These are phyloP conservation scores for Orbilia javanica DNA, from an alignment of 2,329 filamentous ascomycete species.

Conservation along the genomic window DNA sequence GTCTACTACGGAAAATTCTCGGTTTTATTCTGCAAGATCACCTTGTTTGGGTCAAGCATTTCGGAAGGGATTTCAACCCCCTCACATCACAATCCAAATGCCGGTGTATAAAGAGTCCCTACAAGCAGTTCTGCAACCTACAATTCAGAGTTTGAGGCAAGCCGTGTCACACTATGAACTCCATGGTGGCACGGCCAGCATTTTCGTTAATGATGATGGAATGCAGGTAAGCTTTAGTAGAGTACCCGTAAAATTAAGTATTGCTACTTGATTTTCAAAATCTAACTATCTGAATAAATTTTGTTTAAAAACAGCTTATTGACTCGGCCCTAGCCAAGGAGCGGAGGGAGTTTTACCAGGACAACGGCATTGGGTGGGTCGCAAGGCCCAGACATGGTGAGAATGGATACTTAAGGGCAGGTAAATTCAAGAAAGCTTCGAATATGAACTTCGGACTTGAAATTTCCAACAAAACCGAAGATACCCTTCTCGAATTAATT, in stretches of 20 bases:
- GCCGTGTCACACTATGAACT: conserved; percentile 73
- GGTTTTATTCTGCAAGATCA: conserved; percentile 22
- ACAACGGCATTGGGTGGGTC: conserved; percentile 25
- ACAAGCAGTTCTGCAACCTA: conserved; percentile 70
- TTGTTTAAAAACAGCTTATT: neutral
- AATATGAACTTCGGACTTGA: conserved; percentile 81
- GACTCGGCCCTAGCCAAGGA: conserved; percentile 62
- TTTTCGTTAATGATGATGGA: conserved; percentile 77
- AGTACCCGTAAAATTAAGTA: neutral
- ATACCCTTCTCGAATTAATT: conserved; percentile 64
- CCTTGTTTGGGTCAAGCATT: conserved; percentile 25
- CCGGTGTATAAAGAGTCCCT: conserved; percentile 69
- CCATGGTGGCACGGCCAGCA: conserved; percentile 75
- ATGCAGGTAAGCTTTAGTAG: conserved; percentile 71
- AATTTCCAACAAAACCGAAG: conserved; percentile 74
- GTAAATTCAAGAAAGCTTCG: conserved; percentile 80
- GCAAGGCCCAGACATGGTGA: conserved; percentile 68
- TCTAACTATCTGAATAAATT: neutral
- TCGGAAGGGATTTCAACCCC: conserved; percentile 52
- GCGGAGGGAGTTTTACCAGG: conserved; percentile 14
- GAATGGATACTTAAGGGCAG: conserved; percentile 70
- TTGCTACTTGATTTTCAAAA: neutral
- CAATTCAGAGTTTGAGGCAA: conserved; percentile 70
- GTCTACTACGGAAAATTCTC: conserved; percentile 25
- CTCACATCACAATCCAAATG: conserved; percentile 68